These are phyloP conservation scores for Mycothermus thermophilus DNA, from an alignment of 495 filamentous ascomycete species.

Conservation along the genomic window DNA sequence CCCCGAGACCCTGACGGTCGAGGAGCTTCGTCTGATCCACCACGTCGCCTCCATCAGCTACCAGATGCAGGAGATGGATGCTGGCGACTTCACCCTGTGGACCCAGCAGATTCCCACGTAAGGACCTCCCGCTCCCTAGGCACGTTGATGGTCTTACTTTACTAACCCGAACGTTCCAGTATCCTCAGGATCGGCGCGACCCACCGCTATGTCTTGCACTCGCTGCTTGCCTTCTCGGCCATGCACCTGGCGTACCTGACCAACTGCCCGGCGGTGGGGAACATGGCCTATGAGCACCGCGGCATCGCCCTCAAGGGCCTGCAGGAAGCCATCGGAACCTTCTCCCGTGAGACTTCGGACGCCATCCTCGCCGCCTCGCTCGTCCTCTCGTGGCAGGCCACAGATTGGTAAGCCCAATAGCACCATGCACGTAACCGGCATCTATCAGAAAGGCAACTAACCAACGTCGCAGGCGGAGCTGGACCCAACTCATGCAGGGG, in stretches of 20 bases:
- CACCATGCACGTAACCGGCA: slow-evolving; percentile 17
- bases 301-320: slow-evolving; percentile 74
- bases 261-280: slow-evolving; percentile 64
- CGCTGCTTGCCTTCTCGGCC: slow-evolving; percentile 79
- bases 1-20: slow-evolving; percentile 50
- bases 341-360: slow-evolving; percentile 79
- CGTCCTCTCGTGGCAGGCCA: slow-evolving; percentile 89
- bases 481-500: slow-evolving; percentile 85
- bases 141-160: too few relatives aligned
- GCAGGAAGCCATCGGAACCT: slow-evolving; percentile 70
- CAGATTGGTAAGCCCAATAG: slow-evolving; percentile 88
- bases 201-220: slow-evolving; percentile 82
- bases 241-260: slow-evolving; percentile 82
- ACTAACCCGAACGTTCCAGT: too few relatives aligned
- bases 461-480: slow-evolving; percentile 56
- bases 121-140: slow-evolving; percentile 24
- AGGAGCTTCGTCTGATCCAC: slow-evolving; percentile 77
- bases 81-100: slow-evolving; percentile 78
- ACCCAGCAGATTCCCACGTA: slow-evolving; percentile 85
- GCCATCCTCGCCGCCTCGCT: slow-evolving; percentile 86
- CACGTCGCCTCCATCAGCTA: slow-evolving; percentile 78
- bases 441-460: slow-evolving; percentile 20
- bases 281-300: slow-evolving; percentile 76
- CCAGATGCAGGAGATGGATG: slow-evolving; percentile 60
- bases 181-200: slow-evolving; percentile 72